Percentiles rank a stretch among this genome's conserved stretches.
Evolutionary conservation across 108 stramenopile species (phyloP).

Genomic region (Thalassiosira profunda): DNA sequence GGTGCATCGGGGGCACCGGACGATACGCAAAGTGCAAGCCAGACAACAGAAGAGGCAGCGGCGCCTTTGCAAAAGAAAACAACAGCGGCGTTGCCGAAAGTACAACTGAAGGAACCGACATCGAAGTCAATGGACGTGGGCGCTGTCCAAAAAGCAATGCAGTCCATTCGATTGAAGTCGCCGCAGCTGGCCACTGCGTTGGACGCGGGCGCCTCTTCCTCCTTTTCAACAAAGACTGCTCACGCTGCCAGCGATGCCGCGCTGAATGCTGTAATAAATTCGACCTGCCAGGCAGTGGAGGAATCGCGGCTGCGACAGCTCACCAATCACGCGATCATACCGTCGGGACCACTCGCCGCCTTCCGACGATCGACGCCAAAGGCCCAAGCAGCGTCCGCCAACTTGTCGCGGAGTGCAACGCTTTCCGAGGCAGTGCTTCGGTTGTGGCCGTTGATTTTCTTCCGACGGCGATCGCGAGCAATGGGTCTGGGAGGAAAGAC

Average conservation of each 20-base stretch:
- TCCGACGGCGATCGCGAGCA: constrained; percentile 12
- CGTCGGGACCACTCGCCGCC: constrained; percentile 50
- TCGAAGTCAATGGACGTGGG: constrained; percentile 17
- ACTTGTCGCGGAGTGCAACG: constrained; percentile 73
- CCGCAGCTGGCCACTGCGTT: constrained; percentile 40
- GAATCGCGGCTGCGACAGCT: constrained; percentile 2
- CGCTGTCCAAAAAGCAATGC: constrained; percentile 42
- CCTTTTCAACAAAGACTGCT: constrained; percentile 13
- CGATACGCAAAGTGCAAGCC: too few relatives aligned
- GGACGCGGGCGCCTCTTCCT: constrained; percentile 39
- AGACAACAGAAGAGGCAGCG: too few relatives aligned
- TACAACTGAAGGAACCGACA: not conserved
- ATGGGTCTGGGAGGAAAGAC: constrained; percentile 7
- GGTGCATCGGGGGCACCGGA: too few relatives aligned
- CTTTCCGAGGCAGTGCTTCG: constrained; percentile 76
- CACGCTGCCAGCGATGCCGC: constrained; percentile 12
- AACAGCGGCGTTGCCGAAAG: too few relatives aligned
- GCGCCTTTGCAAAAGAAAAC: too few relatives aligned
- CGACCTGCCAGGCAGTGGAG: constrained; percentile 18
- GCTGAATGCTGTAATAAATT: constrained; percentile 15
- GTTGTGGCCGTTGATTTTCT: constrained; percentile 50
- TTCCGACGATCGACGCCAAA: constrained; percentile 60
- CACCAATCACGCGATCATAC: constrained; percentile 52
- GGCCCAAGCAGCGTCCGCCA: constrained; percentile 66
- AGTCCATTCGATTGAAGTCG: constrained; percentile 40